phyloP scores from a whole-genome alignment of 169 alveolate genomes.

The Plasmodium sp. region DNA sequence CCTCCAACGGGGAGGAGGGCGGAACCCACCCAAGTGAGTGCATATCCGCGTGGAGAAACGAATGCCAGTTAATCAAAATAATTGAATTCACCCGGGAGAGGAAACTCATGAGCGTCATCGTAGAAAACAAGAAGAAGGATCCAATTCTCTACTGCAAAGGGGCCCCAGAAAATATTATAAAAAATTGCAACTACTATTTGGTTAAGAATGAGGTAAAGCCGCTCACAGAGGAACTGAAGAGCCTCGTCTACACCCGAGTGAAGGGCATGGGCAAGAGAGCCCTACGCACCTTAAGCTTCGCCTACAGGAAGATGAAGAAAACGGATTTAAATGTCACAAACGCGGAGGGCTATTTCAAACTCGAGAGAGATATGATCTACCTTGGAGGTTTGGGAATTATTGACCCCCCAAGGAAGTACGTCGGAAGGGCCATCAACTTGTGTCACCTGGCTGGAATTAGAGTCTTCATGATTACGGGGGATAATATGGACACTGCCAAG shows the following conservation, averaged over 20 bases:
- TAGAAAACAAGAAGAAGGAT: constrained; percentile 76
- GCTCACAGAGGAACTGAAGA: constrained; percentile 87
- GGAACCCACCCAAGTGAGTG: constrained; percentile 24
- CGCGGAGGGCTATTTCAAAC: constrained; percentile 80
- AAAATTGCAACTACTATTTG: constrained; percentile 79
- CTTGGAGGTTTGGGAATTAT: constrained; percentile 96
- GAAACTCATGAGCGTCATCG: constrained; percentile 94
- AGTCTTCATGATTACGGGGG: constrained; percentile 99
- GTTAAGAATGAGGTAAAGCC: constrained; percentile 90
- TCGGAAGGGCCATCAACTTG: constrained; percentile 91
- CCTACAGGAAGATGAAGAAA: constrained; percentile 77
- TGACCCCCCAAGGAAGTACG: constrained; percentile 99
- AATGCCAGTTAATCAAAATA: constrained; percentile 30
- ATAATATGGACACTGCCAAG: constrained; percentile 97
- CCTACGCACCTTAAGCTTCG: constrained; percentile 89
- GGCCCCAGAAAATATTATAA: constrained; percentile 98
- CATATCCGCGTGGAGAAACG: constrained; percentile 33
- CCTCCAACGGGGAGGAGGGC: neutral
- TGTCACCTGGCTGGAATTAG: constrained; percentile 98
- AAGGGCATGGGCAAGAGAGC: constrained; percentile 93
- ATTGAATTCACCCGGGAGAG: constrained; percentile 98
- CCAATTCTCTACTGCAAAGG: constrained; percentile 96
- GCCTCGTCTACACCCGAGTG: constrained; percentile 84
- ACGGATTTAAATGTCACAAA: constrained; percentile 77
- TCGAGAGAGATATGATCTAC: constrained; percentile 93